A percentile compares a stretch with the other conserved stretches of the same genome.
Evolutionary conservation across 2,329 filamentous ascomycete genomes (phyloP).

Genomic region (Dactylellina drechsleri): DNA sequence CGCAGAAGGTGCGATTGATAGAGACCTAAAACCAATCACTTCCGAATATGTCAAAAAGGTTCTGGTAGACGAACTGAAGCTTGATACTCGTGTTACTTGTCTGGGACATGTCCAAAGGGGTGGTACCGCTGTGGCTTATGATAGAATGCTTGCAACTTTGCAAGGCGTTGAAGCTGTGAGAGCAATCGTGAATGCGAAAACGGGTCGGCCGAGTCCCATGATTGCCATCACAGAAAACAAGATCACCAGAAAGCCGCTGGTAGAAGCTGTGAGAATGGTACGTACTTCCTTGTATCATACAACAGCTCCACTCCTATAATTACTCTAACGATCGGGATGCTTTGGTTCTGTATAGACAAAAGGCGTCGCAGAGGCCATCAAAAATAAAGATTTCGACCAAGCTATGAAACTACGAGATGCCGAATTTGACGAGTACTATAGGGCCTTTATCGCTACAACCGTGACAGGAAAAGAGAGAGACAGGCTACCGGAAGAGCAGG

Average conservation of each 20-base stretch:
- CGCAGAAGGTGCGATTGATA: conserved; percentile 91
- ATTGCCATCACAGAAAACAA: conserved; percentile 99
- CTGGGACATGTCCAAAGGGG: conserved; percentile 97
- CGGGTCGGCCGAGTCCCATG: conserved; percentile 89
- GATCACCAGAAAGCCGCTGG: conserved; percentile 86
- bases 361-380: conserved; percentile 81
- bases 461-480: conserved; percentile 77
- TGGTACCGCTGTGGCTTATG: conserved; percentile 90
- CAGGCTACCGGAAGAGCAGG: conserved; percentile 76
- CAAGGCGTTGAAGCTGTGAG: conserved; percentile 95
- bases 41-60: conserved; percentile 85
- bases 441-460: conserved; percentile 89
- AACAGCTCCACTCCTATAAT: neutral
- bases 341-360: conserved; percentile 71
- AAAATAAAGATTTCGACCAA: conserved; percentile 82
- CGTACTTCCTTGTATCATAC: conserved; percentile 2
- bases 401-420: conserved; percentile 90
- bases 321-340: neutral
- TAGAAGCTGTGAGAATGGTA: conserved; percentile 77
- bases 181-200: conserved; percentile 86
- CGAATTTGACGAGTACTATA: conserved; percentile 92
- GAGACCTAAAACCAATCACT: conserved; percentile 82
- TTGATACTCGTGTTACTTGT: conserved; percentile 94
- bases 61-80: conserved; percentile 78
- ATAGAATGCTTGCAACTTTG: conserved; percentile 89